Percentiles rank a stretch among this genome's conserved stretches.
These are phyloP conservation scores for Phytophthora syringae DNA, from an alignment of 352 stramenopile genomes.

Conservation along the genomic window DNA sequence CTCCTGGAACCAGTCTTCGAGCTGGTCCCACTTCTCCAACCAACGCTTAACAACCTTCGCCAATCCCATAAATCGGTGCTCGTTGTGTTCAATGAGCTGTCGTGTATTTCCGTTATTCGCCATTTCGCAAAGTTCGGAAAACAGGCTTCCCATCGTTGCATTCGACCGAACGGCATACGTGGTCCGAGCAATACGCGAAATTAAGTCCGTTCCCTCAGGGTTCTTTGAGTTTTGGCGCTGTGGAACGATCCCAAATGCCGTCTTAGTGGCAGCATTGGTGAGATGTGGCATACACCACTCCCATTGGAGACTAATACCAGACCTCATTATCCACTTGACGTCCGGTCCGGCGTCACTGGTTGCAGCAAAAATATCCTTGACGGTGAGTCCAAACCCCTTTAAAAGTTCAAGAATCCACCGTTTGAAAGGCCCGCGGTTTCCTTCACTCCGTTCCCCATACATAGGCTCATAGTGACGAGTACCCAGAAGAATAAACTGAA, in stretches of 20 bases:
- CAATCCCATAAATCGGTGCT: conserved; percentile 17
- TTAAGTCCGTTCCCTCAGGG: neutral
- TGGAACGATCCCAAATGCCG: conserved; percentile 7
- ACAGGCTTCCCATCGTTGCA: conserved; percentile 9
- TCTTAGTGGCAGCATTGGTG: conserved; percentile 12
- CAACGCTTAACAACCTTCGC: conserved; percentile 6
- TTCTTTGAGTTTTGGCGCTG: neutral
- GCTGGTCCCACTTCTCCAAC: conserved; percentile 15
- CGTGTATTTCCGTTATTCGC: neutral
- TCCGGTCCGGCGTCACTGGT: too few relatives aligned
- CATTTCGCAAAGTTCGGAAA: conserved; percentile 7
- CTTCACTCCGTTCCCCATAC: too few relatives aligned
- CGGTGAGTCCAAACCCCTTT: too few relatives aligned
- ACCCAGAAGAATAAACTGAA: too few relatives aligned
- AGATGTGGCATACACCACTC: too few relatives aligned
- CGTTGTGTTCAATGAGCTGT: conserved; percentile 6
- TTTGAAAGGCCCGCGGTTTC: too few relatives aligned
- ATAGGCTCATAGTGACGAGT: too few relatives aligned
- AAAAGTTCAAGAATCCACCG: too few relatives aligned
- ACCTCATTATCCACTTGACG: too few relatives aligned
- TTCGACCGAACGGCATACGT: conserved; percentile 12
- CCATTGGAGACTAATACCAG: too few relatives aligned
- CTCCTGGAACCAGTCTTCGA: conserved; percentile 23
- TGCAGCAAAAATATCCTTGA: too few relatives aligned
- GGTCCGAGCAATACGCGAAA: conserved; percentile 4